These are phyloP conservation scores for Puccinia brachypodii DNA, from an alignment of 1,284 basidiomycete species.

Conservation along the genomic window DNA sequence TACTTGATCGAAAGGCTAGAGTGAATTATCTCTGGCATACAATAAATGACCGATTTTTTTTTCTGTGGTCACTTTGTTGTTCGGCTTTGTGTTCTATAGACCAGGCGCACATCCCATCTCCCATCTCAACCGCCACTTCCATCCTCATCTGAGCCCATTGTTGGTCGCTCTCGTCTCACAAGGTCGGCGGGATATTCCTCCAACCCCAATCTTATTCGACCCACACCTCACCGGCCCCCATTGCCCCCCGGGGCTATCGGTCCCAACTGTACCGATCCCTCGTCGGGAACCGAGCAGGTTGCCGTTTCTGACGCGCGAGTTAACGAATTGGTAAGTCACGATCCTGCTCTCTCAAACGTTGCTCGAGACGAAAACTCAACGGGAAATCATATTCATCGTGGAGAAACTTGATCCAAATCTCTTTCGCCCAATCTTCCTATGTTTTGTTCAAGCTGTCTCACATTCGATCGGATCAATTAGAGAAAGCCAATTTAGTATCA, in stretches of 20 bases:
- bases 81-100: not conserved
- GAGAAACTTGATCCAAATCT: not conserved
- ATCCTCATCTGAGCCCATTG: constrained; percentile 1
- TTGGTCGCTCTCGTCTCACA: constrained; percentile 9
- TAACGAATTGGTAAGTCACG: constrained; percentile 17
- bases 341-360: not conserved
- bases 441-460: constrained; percentile 20
- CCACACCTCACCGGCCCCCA: not conserved
- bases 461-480: constrained; percentile 40
- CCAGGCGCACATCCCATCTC: not conserved
- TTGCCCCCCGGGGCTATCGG: not conserved
- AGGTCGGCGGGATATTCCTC: constrained; percentile 1
- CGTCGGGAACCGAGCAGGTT: not conserved
- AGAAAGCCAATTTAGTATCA: constrained; percentile 31
- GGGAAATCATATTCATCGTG: not conserved
- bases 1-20: not conserved
- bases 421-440: not conserved
- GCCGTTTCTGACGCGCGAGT: constrained; percentile 13
- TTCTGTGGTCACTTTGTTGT: not conserved
- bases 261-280: not conserved
- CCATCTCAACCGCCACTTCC: not conserved
- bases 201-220: constrained; percentile 18
- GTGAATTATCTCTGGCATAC: not conserved
- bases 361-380: not conserved
- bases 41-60: not conserved